These are phyloP conservation scores for Fusarium globosum DNA, from an alignment of 2,329 filamentous ascomycete species.

Conservation along the genomic window DNA sequence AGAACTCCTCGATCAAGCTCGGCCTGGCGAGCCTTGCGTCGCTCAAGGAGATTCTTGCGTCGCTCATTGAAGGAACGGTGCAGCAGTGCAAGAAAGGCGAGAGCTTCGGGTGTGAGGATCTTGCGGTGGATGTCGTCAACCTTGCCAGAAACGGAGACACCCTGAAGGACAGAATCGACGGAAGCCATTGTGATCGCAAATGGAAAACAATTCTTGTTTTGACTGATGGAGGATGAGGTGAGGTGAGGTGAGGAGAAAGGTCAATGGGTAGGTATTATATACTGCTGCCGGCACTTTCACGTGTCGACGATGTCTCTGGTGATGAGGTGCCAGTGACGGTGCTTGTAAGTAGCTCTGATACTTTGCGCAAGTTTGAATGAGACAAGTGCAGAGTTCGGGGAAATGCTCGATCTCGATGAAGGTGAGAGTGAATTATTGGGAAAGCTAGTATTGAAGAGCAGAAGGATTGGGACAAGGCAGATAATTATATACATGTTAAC, in stretches of 20 bases:
- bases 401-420: neutral
- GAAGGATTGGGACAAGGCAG: neutral
- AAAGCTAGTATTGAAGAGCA: neutral
- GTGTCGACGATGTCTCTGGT: conserved; percentile 44
- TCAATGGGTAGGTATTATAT: conserved; percentile 14
- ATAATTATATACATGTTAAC: conserved; percentile 28
- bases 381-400: neutral
- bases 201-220: neutral
- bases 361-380: neutral
- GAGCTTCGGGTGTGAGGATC: conserved; percentile 90
- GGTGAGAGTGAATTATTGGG: neutral
- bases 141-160: conserved; percentile 85
- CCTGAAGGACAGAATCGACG: conserved; percentile 82
- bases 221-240: conserved; percentile 4
- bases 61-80: conserved; percentile 94
- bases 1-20: conserved; percentile 91
- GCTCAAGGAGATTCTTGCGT: conserved; percentile 88
- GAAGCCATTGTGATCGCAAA: conserved; percentile 65
- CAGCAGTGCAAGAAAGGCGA: conserved; percentile 91
- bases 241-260: conserved; percentile 1
- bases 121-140: conserved; percentile 84
- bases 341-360: conserved; percentile 14
- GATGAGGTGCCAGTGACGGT: conserved; percentile 21
- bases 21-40: conserved; percentile 85
- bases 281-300: conserved; percentile 46